Evolutionary conservation across 257 asterid species (phyloP).

Genomic region (Henckelia pumila): DNA sequence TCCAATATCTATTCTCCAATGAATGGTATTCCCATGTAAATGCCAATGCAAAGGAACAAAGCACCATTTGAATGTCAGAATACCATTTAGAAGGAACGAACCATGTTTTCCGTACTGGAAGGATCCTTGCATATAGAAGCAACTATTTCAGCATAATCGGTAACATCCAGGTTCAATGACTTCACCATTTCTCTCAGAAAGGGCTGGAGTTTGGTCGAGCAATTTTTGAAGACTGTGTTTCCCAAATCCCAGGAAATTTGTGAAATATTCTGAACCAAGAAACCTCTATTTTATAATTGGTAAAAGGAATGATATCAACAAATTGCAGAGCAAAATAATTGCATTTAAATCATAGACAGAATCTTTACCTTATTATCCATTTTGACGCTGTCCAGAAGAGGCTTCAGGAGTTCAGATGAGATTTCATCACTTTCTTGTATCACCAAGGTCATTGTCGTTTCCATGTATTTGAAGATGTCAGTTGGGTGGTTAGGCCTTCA

Average conservation of each 20-base stretch:
- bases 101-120: constrained; percentile 34
- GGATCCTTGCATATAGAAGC: constrained; percentile 35
- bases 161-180: constrained; percentile 27
- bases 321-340: not conserved
- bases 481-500: constrained; percentile 38
- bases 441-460: constrained; percentile 32
- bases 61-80: not conserved
- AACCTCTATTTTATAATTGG: not conserved
- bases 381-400: constrained; percentile 34
- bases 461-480: constrained; percentile 30
- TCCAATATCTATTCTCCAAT: not conserved
- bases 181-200: constrained; percentile 33
- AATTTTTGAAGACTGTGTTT: constrained; percentile 28
- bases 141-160: constrained; percentile 31
- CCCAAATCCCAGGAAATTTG: constrained; percentile 41
- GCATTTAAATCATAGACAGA: not conserved
- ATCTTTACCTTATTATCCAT: constrained; percentile 32
- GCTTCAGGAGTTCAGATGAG: constrained; percentile 36
- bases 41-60: not conserved
- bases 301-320: constrained; percentile 4
- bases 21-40: not conserved
- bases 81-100: constrained; percentile 24
- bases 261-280: constrained; percentile 33
- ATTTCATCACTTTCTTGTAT: constrained; percentile 42
- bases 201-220: constrained; percentile 32